Percentiles rank a stretch among this genome's conserved stretches.
Conservation (phyloP, 2,329 filamentous ascomycete genomes). For the Neofusicoccum parvum region DNA sequence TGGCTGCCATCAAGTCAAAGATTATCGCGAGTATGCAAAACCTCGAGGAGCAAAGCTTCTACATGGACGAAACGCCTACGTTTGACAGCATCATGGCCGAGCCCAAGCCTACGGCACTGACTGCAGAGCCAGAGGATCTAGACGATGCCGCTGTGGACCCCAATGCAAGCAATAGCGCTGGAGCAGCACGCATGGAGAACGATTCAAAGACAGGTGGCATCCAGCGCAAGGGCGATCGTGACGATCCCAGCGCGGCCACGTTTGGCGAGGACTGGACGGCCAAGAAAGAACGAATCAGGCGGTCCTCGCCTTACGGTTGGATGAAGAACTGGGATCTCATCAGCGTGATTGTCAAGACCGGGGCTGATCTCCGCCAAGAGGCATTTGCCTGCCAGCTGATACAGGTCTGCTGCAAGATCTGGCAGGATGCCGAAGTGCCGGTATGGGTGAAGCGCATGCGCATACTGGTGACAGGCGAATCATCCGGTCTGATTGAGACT, state of each 20-base stretch:
- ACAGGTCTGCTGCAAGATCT: constrained; percentile 78
- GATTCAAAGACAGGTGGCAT: constrained; percentile 85
- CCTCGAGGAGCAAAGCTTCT: constrained; percentile 82
- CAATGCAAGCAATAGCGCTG: constrained; percentile 67
- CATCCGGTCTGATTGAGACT: constrained; percentile 81
- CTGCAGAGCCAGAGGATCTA: constrained; percentile 54
- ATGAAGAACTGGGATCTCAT: constrained; percentile 90
- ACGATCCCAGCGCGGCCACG: constrained; percentile 82
- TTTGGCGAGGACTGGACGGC: constrained; percentile 85
- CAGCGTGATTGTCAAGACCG: constrained; percentile 86
- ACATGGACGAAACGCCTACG: constrained; percentile 72
- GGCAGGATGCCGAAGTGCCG: constrained; percentile 70
- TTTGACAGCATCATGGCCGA: constrained; percentile 84
- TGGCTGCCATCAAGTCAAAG: constrained; percentile 80
- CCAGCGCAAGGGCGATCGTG: constrained; percentile 76
- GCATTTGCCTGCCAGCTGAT: constrained; percentile 87
- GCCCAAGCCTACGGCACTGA: constrained; percentile 57
- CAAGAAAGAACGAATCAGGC: constrained; percentile 81
- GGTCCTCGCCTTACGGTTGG: constrained; percentile 82
- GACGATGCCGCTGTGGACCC: constrained; percentile 53
- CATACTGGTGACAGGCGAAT: constrained; percentile 82
- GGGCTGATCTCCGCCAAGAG: constrained; percentile 79
- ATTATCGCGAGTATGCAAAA: constrained; percentile 91
- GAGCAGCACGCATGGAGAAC: constrained; percentile 84
- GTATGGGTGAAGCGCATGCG: constrained; percentile 92